These are phyloP conservation scores for Purpureocillium lavendulum DNA, from an alignment of 2,329 filamentous ascomycete genomes.

Conservation along the genomic window DNA sequence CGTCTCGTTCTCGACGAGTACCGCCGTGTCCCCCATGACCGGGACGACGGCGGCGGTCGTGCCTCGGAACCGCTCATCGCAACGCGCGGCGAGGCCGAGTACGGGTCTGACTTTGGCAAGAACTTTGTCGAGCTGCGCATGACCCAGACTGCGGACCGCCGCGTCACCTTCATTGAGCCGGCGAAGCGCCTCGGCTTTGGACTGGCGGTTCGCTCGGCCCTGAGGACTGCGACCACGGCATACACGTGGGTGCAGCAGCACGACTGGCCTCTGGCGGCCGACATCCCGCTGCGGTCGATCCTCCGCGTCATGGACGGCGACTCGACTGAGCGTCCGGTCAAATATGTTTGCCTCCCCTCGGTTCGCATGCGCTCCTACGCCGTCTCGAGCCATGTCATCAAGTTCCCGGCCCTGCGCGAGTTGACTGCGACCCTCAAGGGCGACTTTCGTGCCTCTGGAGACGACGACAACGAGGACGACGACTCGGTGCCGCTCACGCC, in stretches of 20 bases:
- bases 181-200: constrained; percentile 42
- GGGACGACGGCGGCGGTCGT: too few relatives aligned
- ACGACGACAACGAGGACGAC: too few relatives aligned
- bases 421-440: constrained; percentile 33
- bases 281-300: constrained; percentile 34
- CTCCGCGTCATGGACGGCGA: constrained; percentile 37
- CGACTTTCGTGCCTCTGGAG: constrained; percentile 20
- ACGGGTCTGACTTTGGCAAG: too few relatives aligned
- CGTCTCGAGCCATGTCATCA: constrained; percentile 33
- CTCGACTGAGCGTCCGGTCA: constrained; percentile 25
- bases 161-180: constrained; percentile 41
- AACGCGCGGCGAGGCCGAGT: too few relatives aligned
- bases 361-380: constrained; percentile 44
- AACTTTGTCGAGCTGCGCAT: too few relatives aligned
- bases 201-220: constrained; percentile 41
- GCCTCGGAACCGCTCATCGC: too few relatives aligned
- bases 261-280: constrained; percentile 40
- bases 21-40: too few relatives aligned
- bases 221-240: constrained; percentile 36
- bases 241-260: constrained; percentile 52
- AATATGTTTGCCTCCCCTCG: constrained; percentile 45
- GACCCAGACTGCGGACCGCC: constrained; percentile 15
- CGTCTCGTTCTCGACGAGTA: too few relatives aligned
- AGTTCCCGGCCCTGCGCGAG: constrained; percentile 30
- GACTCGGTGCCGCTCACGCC: constrained; percentile 37